phyloP scores from a whole-genome alignment of 2,329 filamentous ascomycete genomes.

The Botrytis byssoidea region DNA sequence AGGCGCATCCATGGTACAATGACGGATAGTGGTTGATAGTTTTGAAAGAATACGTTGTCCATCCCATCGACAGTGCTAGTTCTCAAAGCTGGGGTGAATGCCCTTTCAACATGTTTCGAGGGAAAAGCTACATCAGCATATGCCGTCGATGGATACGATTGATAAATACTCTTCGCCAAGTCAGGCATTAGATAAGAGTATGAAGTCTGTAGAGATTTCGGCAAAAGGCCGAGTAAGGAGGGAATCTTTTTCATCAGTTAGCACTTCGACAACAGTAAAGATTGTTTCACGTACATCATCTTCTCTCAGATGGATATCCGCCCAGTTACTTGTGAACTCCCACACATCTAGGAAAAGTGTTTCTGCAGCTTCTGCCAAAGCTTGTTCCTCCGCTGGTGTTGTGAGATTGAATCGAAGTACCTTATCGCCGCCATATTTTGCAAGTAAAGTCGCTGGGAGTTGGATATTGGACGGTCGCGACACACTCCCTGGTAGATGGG shows the following conservation, averaged over 20 bases:
- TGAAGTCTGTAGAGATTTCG: slow-evolving; percentile 66
- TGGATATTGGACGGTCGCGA: slow-evolving; percentile 33
- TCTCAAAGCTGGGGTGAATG: slow-evolving; percentile 38
- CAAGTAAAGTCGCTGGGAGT: slow-evolving; percentile 40
- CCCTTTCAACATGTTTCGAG: slow-evolving; percentile 29
- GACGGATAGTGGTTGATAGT: slow-evolving; percentile 86
- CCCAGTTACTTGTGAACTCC: slow-evolving; percentile 77
- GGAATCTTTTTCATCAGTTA: slow-evolving; percentile 48
- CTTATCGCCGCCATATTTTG: slow-evolving; percentile 73
- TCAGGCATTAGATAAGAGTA: slow-evolving; percentile 78
- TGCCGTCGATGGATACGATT: slow-evolving; percentile 59
- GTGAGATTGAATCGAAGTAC: slow-evolving; percentile 85
- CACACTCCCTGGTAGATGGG: slow-evolving; percentile 23
- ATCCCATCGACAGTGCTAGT: slow-evolving; percentile 36
- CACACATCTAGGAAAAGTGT: slow-evolving; percentile 86
- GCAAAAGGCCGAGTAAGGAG: slow-evolving; percentile 76
- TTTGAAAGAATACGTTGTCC: slow-evolving; percentile 84
- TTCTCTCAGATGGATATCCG: slow-evolving; percentile 78
- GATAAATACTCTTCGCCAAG: slow-evolving; percentile 72
- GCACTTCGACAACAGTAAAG: slow-evolving; percentile 11
- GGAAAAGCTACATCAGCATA: slow-evolving; percentile 29
- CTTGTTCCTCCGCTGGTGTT: slow-evolving; percentile 63
- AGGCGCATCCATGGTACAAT: slow-evolving; percentile 84
- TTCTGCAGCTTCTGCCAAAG: slow-evolving; percentile 69
- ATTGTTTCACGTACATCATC: slow-evolving; percentile 59